phyloP scores from a whole-genome alignment of 257 asterid genomes.

The Euphrasia confusa region DNA sequence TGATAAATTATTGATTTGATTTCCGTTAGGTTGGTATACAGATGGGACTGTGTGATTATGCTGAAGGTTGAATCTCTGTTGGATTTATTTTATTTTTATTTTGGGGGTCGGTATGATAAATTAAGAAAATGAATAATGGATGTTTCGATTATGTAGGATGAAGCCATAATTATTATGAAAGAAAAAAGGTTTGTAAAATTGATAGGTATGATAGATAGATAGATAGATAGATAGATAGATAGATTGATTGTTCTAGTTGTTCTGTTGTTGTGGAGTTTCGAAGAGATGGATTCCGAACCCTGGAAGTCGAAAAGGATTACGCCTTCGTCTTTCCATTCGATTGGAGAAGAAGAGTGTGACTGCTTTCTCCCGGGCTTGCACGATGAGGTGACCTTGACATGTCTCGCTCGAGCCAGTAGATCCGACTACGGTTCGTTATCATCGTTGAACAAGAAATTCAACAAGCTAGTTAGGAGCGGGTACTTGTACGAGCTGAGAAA shows the following conservation, averaged over 20 bases:
- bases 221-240: slow-evolving; percentile 24
- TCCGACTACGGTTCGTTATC: slow-evolving; percentile 68
- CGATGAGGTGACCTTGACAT: slow-evolving; percentile 65
- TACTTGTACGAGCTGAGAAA: slow-evolving; percentile 68
- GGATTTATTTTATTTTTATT: slow-evolving; percentile 6
- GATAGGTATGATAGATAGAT: slow-evolving; percentile 25
- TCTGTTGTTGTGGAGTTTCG: slow-evolving; percentile 17
- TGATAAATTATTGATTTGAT: slow-evolving; percentile 21
- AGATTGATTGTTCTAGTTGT: slow-evolving; percentile 30
- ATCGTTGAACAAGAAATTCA: slow-evolving; percentile 52
- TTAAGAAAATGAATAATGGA: slow-evolving; percentile 24
- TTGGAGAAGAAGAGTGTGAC: slow-evolving; percentile 34
- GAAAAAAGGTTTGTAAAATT: slow-evolving; percentile 22
- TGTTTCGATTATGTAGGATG: slow-evolving; percentile 27
- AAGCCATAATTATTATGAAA: slow-evolving; percentile 14
- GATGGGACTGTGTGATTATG: slow-evolving; percentile 22
- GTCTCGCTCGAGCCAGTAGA: slow-evolving; percentile 63
- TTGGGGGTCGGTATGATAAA: slow-evolving; percentile 20
- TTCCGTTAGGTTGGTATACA: slow-evolving; percentile 14
- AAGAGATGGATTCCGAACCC: slow-evolving; percentile 6
- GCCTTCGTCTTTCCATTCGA: slow-evolving; percentile 21
- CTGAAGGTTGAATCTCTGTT: slow-evolving; percentile 30
- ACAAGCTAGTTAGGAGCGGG: slow-evolving; percentile 51
- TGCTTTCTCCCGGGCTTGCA: slow-evolving; percentile 64
- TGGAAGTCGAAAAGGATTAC: slow-evolving; percentile 30